phyloP scores from a whole-genome alignment of 441 rosid species.

The Brassica hybrid region DNA sequence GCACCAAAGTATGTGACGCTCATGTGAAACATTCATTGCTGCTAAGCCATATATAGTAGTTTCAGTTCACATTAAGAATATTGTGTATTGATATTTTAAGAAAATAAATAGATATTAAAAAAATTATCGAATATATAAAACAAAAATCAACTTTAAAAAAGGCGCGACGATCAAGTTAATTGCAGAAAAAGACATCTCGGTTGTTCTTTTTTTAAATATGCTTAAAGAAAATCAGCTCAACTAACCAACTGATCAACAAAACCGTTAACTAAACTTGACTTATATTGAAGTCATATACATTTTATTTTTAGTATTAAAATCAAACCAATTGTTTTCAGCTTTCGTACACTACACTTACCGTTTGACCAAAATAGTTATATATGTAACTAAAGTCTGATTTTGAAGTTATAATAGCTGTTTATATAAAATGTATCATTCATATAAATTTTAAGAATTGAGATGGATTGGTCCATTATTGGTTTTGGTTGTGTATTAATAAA shows the following conservation, averaged over 20 bases:
- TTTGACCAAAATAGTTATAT: not conserved
- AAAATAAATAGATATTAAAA: not conserved
- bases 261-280: too few species aligned
- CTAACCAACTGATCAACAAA: too few species aligned
- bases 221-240: not conserved
- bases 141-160: slow-evolving; percentile 17
- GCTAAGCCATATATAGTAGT: not conserved
- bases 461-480: slow-evolving; percentile 17
- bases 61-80: not conserved
- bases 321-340: too few species aligned
- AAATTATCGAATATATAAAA: not conserved
- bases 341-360: too few species aligned
- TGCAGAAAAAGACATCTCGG: slow-evolving; percentile 3
- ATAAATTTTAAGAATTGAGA: slow-evolving; percentile 13
- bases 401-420: not conserved
- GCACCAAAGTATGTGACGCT: slow-evolving; percentile 3
- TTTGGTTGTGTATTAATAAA: slow-evolving; percentile 15
- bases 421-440: not conserved
- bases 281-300: too few species aligned
- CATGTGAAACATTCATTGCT: slow-evolving; percentile 3
- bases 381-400: not conserved
- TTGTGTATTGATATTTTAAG: slow-evolving; percentile 8
- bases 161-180: not conserved
- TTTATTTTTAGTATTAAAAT: too few species aligned
- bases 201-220: not conserved